phyloP scores from a whole-genome alignment of 2,329 filamentous ascomycete genomes.

The Trichoderma cornu-damae region DNA sequence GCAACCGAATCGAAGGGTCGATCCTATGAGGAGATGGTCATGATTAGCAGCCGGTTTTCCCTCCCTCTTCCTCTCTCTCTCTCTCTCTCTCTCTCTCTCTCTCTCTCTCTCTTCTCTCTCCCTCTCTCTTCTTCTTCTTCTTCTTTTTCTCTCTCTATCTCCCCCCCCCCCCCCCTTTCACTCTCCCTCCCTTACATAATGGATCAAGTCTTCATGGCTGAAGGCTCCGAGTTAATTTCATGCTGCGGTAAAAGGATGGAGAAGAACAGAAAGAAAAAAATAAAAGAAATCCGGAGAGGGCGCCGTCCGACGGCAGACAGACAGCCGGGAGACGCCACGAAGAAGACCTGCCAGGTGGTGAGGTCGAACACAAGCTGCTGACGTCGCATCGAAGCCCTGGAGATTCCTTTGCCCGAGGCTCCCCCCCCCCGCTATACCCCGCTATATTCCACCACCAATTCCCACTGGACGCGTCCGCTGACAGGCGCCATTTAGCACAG shows the following conservation, averaged over 20 bases:
- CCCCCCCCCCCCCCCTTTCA: too few relatives aligned
- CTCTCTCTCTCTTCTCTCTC: too few relatives aligned
- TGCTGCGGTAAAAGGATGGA: neutral
- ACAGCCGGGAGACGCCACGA: constrained; percentile 2
- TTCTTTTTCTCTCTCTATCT: too few relatives aligned
- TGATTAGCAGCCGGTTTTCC: neutral
- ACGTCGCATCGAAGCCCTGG: too few relatives aligned
- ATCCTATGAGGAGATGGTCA: constrained; percentile 50
- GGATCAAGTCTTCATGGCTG: constrained; percentile 20
- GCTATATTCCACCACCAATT: neutral
- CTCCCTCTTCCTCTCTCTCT: neutral
- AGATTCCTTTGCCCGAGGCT: neutral
- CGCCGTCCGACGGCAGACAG: constrained; percentile 8
- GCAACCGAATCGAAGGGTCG: constrained; percentile 68
- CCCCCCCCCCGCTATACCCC: constrained; percentile 9
- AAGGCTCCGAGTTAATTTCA: neutral
- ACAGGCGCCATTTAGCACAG: neutral
- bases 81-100: too few relatives aligned
- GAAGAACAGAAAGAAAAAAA: neutral
- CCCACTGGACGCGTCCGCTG: neutral
- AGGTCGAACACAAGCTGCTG: neutral
- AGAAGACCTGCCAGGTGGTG: constrained; percentile 7
- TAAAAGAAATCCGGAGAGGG: neutral
- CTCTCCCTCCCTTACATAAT: constrained; percentile 22
- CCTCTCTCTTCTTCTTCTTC: too few relatives aligned